phyloP scores from a whole-genome alignment of 768 basidiomycete genomes.

The Tylopilus subfusipes region DNA sequence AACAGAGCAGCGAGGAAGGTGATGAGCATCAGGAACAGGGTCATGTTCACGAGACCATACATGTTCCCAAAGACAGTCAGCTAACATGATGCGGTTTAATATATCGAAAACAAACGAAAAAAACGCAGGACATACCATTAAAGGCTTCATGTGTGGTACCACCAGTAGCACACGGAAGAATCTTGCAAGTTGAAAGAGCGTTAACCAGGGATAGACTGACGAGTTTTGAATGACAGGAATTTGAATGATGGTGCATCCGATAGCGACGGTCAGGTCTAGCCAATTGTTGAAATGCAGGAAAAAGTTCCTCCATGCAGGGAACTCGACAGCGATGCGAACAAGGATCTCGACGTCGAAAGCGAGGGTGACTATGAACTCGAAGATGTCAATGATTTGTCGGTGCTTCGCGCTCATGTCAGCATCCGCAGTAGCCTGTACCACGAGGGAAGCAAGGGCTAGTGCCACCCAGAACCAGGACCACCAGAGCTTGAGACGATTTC shows the following conservation, averaged over 20 bases:
- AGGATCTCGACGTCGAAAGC: conserved; percentile 88
- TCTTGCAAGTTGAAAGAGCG: conserved; percentile 76
- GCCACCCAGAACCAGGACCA: conserved; percentile 73
- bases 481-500: conserved; percentile 50
- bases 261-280: conserved; percentile 72
- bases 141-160: conserved; percentile 83
- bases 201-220: conserved; percentile 80
- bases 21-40: conserved; percentile 84
- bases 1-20: conserved; percentile 84
- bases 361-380: conserved; percentile 74
- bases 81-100: conserved; percentile 36
- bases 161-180: conserved; percentile 93
- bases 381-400: conserved; percentile 49
- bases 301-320: conserved; percentile 83
- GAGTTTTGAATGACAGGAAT: conserved; percentile 71
- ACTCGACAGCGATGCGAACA: conserved; percentile 60
- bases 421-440: conserved; percentile 65
- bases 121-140: conserved; percentile 50
- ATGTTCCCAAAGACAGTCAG: conserved; percentile 88
- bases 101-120: conserved; percentile 1
- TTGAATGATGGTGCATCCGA: conserved; percentile 76
- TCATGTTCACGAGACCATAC: conserved; percentile 88
- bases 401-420: conserved; percentile 48
- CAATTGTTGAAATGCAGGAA: conserved; percentile 58
- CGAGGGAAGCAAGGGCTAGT: conserved; percentile 66